These are phyloP conservation scores for Debaryomycetaceae sp. DNA, from an alignment of 1,139 yeast species.

Conservation along the genomic window DNA sequence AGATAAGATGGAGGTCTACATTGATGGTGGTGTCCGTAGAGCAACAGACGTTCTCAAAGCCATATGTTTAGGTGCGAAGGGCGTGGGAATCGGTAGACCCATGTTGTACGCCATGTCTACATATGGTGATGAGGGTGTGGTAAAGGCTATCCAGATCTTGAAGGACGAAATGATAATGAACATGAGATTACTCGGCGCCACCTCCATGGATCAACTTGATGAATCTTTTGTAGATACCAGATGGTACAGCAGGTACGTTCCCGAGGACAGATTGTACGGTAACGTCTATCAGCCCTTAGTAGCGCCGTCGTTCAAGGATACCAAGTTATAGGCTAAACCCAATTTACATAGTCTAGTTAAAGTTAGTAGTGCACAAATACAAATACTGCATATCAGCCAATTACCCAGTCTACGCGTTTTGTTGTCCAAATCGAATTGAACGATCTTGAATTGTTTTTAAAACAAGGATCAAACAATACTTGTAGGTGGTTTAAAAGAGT, in stretches of 20 bases:
- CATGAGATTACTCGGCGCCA: constrained; percentile 84
- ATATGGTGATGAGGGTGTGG: constrained; percentile 78
- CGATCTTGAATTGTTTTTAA: neutral
- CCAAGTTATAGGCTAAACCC: constrained; percentile 6
- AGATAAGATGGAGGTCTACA: constrained; percentile 49
- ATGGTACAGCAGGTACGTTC: constrained; percentile 16
- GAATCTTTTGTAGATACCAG: constrained; percentile 38
- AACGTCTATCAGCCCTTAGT: constrained; percentile 38
- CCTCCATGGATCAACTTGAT: constrained; percentile 58
- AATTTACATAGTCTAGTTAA: neutral
- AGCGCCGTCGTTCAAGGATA: constrained; percentile 30
- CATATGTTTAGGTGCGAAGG: constrained; percentile 65
- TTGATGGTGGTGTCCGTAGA: constrained; percentile 70
- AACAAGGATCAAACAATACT: constrained; percentile 5
- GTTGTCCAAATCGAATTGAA: constrained; percentile 7
- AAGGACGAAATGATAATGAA: constrained; percentile 82
- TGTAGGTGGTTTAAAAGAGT: neutral
- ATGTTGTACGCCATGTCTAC: constrained; percentile 69
- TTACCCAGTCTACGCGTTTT: constrained; percentile 6
- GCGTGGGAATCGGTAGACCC: constrained; percentile 74
- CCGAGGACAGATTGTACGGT: constrained; percentile 36
- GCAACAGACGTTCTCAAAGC: constrained; percentile 69
- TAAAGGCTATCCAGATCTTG: constrained; percentile 69
- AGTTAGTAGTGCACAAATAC: neutral
- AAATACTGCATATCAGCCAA: constrained; percentile 3